phyloP scores from a whole-genome alignment of 345 rosid genomes.

The Barbarea vulgaris region DNA sequence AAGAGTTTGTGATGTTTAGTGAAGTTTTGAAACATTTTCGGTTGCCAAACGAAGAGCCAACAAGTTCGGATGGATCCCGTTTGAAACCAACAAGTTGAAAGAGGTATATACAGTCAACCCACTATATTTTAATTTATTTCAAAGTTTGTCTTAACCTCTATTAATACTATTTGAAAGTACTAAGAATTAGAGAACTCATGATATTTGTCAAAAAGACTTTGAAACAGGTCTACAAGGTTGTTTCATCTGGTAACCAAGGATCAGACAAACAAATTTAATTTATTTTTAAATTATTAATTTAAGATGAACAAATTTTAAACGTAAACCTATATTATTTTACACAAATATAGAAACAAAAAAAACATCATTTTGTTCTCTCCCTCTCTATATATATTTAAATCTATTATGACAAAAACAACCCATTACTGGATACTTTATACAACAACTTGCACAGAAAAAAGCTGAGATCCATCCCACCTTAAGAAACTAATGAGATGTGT shows the following conservation, averaged over 20 bases:
- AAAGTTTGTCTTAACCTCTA: too few relatives aligned
- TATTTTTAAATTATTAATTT: background rate
- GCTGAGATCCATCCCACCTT: conserved; percentile 28
- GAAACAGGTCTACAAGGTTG: background rate
- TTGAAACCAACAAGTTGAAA: too few relatives aligned
- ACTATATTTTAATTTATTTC: too few relatives aligned
- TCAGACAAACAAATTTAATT: background rate
- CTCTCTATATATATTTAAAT: conserved; percentile 29
- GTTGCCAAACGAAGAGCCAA: too few relatives aligned
- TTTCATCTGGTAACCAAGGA: background rate
- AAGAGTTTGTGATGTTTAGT: too few relatives aligned
- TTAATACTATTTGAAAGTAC: too few relatives aligned
- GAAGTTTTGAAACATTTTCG: too few relatives aligned
- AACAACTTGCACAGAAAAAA: conserved; percentile 33
- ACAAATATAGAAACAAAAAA: conserved; percentile 14
- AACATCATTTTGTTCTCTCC: background rate
- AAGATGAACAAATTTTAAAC: background rate
- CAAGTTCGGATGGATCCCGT: too few relatives aligned
- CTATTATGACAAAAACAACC: conserved; percentile 36
- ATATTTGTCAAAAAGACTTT: too few relatives aligned
- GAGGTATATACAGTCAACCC: too few relatives aligned
- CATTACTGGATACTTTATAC: conserved; percentile 39
- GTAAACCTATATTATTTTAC: conserved; percentile 44
- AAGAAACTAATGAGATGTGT: conserved; percentile 47
- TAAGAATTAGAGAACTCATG: too few relatives aligned